Evolutionary conservation across 2,329 filamentous ascomycete genomes (phyloP).

Genomic region (Xylariaceae sp.): DNA sequence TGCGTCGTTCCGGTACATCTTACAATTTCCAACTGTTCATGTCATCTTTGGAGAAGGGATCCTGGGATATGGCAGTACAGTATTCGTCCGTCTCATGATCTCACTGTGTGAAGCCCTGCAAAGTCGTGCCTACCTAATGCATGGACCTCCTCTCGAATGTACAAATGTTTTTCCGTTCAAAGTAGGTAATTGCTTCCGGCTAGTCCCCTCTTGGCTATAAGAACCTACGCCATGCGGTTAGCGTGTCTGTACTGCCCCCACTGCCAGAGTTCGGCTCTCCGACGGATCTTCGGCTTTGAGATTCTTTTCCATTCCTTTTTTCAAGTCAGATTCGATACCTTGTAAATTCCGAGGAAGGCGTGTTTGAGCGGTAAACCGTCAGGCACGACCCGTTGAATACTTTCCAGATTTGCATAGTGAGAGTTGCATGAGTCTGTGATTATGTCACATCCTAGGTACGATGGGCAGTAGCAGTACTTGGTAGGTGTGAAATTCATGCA

Average conservation of each 20-base stretch:
- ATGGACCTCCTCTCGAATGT: background rate
- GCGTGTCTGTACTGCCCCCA: no score
- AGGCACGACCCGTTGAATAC: no score
- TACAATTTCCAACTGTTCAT: no score
- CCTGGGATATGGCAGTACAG: background rate
- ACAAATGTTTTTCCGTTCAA: no score
- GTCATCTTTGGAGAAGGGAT: background rate
- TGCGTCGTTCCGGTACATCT: no score
- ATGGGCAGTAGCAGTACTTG: no score
- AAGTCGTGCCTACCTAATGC: background rate
- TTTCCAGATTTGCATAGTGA: no score
- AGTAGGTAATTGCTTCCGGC: no score
- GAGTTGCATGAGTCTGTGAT: background rate
- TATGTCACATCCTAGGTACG: background rate
- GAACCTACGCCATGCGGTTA: no score
- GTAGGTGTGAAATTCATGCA: background rate
- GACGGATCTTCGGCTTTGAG: background rate
- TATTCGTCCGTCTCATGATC: background rate
- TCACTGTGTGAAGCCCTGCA: background rate
- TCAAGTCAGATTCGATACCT: background rate
- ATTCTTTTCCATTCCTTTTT: background rate
- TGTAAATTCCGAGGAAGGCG: no score
- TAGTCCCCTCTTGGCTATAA: no score
- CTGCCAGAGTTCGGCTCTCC: background rate
- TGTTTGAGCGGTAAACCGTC: no score